These are phyloP conservation scores for Corchorus olitorius DNA, from an alignment of 345 rosid species.

Conservation along the genomic window DNA sequence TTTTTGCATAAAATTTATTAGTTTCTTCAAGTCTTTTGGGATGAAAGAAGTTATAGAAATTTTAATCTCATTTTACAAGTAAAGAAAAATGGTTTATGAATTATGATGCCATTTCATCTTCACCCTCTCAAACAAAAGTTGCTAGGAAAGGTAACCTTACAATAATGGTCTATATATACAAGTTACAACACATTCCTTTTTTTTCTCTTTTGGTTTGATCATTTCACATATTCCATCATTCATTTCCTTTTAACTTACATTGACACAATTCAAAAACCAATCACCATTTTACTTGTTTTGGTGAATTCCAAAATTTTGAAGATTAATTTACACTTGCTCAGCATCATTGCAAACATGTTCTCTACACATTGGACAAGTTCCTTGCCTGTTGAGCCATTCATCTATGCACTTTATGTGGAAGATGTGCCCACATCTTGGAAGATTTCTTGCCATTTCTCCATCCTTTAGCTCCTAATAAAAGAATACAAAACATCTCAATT, in stretches of 20 bases:
- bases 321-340: not conserved
- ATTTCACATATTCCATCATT: not conserved
- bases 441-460: conserved; percentile 58
- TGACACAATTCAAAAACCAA: not conserved
- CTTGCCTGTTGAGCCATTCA: conserved; percentile 60
- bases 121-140: not conserved
- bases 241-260: conserved; percentile 11
- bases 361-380: conserved; percentile 84
- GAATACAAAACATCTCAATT: conserved; percentile 1
- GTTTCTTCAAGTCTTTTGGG: not conserved
- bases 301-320: not conserved
- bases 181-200: not conserved
- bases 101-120: too few relatives aligned
- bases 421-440: conserved; percentile 62
- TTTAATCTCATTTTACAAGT: not conserved
- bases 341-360: conserved; percentile 32
- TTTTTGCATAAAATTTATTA: not conserved
- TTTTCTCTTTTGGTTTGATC: not conserved
- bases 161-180: not conserved
- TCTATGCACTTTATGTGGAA: conserved; percentile 75
- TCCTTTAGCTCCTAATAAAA: conserved; percentile 56
- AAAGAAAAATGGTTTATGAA: not conserved
- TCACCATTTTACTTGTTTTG: not conserved
- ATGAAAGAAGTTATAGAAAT: not conserved
- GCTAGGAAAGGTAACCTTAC: not conserved